Conservation (phyloP, 352 stramenopile genomes). For the Pythium periplocum region DNA sequence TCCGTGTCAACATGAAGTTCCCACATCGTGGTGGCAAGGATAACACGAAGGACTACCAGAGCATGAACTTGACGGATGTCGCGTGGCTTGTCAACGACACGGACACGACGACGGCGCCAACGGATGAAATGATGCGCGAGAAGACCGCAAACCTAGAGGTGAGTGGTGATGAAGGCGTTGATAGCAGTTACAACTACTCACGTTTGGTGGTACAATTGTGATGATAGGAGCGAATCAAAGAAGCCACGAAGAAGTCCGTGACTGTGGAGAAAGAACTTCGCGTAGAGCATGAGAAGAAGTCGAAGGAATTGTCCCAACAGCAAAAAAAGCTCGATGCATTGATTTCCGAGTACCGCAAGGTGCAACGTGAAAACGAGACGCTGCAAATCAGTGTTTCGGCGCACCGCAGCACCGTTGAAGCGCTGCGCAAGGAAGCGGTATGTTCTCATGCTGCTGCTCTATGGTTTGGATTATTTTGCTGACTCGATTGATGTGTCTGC, state of each 20-base stretch:
- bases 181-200: slow-evolving; percentile 11
- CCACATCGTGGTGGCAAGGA: slow-evolving; percentile 75
- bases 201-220: slow-evolving; percentile 18
- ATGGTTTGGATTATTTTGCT: too few species aligned
- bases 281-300: slow-evolving; percentile 68
- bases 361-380: slow-evolving; percentile 75
- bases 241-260: slow-evolving; percentile 66
- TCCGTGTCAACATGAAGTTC: slow-evolving; percentile 85
- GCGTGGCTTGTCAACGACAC: slow-evolving; percentile 83
- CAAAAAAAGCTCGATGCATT: slow-evolving; percentile 80
- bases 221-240: slow-evolving; percentile 72
- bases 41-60: slow-evolving; percentile 88
- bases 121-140: slow-evolving; percentile 81
- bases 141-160: slow-evolving; percentile 85
- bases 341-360: slow-evolving; percentile 77
- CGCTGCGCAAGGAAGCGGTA: slow-evolving; percentile 81
- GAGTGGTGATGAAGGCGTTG: neutral
- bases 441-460: slow-evolving; percentile 6
- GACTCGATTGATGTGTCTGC: too few species aligned
- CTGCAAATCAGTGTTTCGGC: slow-evolving; percentile 59
- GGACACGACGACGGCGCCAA: slow-evolving; percentile 63
- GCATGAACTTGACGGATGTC: slow-evolving; percentile 73
- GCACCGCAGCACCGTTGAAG: slow-evolving; percentile 63
- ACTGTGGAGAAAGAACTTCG: slow-evolving; percentile 68
- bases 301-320: slow-evolving; percentile 57